Base-by-base conservation (phyloP, 805 yeast genomes). In the Starmerella potacharoeniae region DNA sequence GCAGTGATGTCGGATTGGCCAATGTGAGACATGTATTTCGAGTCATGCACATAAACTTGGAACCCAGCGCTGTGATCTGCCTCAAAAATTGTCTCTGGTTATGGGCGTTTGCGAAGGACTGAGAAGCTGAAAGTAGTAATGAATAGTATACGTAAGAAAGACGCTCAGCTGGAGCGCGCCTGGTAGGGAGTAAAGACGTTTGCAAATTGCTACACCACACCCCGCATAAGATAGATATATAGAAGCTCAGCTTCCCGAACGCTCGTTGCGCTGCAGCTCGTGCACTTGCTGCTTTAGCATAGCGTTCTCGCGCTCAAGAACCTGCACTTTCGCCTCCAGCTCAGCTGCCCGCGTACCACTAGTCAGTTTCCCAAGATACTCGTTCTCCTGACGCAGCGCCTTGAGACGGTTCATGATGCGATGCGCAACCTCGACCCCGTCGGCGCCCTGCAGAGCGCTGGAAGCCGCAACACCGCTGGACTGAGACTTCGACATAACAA, bases 381-480 rank as follows among this genome's bases (percentile, higher is more conserved):
- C 59, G 56, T 64, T 64, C 53, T 64, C 66, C 17, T 51, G 55
- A 10, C 64, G 58, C 49, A 64, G 56, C 7, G 46, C 52, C 49
- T 52, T 52, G 17, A 64, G 37, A 6, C 65, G 60, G 14, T 55
- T 44, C 50, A 60, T 55, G n/a, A 62, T 57, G 28, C 65, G 60
- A 43, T 64, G 65, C 8, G 63, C 57, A 37, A 62, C 48, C 55
- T 61, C 65, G 9, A 55, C 50, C 3, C 60, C 65, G 30, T 60
- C 65, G 4, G 57, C 50, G 1, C 57, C 55, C 28, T 54, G 56
- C n/a, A 54, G 46, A 6, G 43, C 37, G 17, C 54, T 17, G 3
- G 46, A 33, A 13, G 51, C 10, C 4, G 55, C 33, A 4, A 47
- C 34, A 39, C 28, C 22, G 28, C 36, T 11, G 11, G 36, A 44